A percentile compares a stretch with the other conserved stretches of the same genome.
phyloP scores from a whole-genome alignment of 1,284 basidiomycete species.

The Microbotryum silenes-acaulis region DNA sequence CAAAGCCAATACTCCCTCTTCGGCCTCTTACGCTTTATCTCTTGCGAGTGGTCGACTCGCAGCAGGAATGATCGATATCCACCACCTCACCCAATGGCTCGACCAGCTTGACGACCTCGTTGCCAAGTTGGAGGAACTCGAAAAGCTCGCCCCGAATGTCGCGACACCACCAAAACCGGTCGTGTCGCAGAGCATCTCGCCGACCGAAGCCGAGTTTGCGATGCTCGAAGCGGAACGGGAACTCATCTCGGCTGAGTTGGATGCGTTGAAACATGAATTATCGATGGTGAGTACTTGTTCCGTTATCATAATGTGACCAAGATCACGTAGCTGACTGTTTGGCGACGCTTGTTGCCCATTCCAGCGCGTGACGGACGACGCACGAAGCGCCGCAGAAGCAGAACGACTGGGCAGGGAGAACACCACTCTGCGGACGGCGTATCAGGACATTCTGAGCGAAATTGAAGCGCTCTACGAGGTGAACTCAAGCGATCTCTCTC shows the following conservation, averaged over 20 bases:
- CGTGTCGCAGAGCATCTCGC: not conserved
- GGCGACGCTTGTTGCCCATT: no score
- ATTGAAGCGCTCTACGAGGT: conserved; percentile 5
- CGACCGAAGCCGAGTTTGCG: conserved; percentile 14
- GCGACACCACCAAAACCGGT: not conserved
- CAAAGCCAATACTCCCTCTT: conserved; percentile 1
- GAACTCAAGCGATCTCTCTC: not conserved
- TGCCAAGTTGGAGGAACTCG: not conserved
- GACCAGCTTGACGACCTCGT: conserved; percentile 14
- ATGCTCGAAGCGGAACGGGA: conserved; percentile 26
- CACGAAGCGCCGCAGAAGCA: not conserved
- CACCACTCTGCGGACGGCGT: conserved; percentile 4
- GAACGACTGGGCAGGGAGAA: conserved; percentile 3
- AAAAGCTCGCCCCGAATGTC: not conserved
- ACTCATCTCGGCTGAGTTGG: conserved; percentile 14
- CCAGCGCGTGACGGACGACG: conserved; percentile 6
- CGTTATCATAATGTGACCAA: not conserved
- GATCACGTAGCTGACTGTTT: no score
- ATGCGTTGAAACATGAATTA: conserved; percentile 13
- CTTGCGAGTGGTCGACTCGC: not conserved
- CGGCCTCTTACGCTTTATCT: not conserved
- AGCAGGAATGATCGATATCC: conserved; percentile 7
- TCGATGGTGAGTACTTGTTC: not conserved
- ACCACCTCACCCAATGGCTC: conserved; percentile 14
- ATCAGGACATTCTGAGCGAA: conserved; percentile 18